phyloP scores from a whole-genome alignment of 306 rosid species.

The Prunus padus region DNA sequence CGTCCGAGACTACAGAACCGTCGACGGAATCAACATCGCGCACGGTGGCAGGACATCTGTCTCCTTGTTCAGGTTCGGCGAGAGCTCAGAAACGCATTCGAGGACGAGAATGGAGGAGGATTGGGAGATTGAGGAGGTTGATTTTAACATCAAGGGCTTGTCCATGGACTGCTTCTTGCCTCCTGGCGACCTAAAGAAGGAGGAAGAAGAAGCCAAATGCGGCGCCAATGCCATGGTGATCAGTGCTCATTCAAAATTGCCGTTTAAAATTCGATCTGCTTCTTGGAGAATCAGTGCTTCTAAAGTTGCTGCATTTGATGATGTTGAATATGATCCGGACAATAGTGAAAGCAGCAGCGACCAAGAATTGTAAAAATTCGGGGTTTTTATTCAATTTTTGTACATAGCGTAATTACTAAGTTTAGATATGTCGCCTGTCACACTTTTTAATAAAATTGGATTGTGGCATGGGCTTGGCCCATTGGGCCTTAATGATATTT shows the following conservation, averaged over 20 bases:
- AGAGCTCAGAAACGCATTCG: conserved; percentile 49
- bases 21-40: conserved; percentile 75
- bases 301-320: conserved; percentile 66
- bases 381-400: neutral
- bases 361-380: conserved; percentile 39
- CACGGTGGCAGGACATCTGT: conserved; percentile 68
- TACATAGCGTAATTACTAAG: conserved; percentile 8
- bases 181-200: conserved; percentile 74
- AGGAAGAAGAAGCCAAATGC: conserved; percentile 32
- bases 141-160: conserved; percentile 75
- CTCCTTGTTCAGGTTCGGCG: conserved; percentile 69
- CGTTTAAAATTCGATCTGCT: conserved; percentile 55
- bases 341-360: conserved; percentile 24
- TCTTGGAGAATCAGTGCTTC: conserved; percentile 62
- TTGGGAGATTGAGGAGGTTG: conserved; percentile 88
- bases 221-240: conserved; percentile 12
- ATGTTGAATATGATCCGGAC: conserved; percentile 36
- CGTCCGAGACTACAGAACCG: conserved; percentile 58
- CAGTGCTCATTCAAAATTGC: conserved; percentile 36
- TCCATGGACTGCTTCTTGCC: conserved; percentile 82
- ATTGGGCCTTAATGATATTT: neutral
- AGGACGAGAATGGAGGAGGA: conserved; percentile 82
- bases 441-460: neutral
- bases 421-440: neutral
- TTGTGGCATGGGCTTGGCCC: neutral